Percentiles rank a stretch among this genome's conserved stretches.
Conservation (phyloP, 2,329 filamentous ascomycete genomes). For the Cercospora sojina region DNA sequence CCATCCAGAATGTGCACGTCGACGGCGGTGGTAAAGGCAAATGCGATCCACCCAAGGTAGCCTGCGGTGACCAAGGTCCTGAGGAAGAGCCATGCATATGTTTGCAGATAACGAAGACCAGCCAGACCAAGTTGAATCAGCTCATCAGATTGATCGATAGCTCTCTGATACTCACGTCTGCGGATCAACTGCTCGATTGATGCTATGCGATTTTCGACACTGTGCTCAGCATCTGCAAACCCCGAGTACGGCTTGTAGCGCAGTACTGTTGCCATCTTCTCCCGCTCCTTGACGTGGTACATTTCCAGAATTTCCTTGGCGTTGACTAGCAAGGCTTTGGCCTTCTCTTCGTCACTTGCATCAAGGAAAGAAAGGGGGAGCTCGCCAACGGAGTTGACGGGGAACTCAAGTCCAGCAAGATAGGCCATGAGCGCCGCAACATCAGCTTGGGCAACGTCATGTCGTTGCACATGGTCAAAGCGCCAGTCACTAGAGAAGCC, state of each 20-base stretch:
- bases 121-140: conserved; percentile 75
- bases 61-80: conserved; percentile 83
- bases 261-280: conserved; percentile 73
- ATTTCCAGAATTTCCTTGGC: conserved; percentile 87
- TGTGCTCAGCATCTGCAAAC: conserved; percentile 63
- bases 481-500: conserved; percentile 85
- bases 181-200: conserved; percentile 69
- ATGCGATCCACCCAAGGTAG: conserved; percentile 94
- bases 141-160: conserved; percentile 73
- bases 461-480: conserved; percentile 73
- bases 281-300: conserved; percentile 89
- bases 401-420: conserved; percentile 81
- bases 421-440: conserved; percentile 95
- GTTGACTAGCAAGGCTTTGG: conserved; percentile 80
- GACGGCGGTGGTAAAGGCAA: conserved; percentile 83
- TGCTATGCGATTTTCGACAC: conserved; percentile 65
- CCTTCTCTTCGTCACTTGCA: conserved; percentile 71
- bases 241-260: conserved; percentile 73
- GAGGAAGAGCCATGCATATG: conserved; percentile 97
- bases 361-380: conserved; percentile 80
- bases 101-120: conserved; percentile 90
- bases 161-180: conserved; percentile 65
- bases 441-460: conserved; percentile 93
- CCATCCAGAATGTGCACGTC: conserved; percentile 82
- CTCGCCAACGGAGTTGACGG: conserved; percentile 93